Evolutionary conservation across 352 stramenopile genomes (phyloP), one percentile per base, ranked within the genome.

Genomic region (Pythium myriotylum): DNA sequence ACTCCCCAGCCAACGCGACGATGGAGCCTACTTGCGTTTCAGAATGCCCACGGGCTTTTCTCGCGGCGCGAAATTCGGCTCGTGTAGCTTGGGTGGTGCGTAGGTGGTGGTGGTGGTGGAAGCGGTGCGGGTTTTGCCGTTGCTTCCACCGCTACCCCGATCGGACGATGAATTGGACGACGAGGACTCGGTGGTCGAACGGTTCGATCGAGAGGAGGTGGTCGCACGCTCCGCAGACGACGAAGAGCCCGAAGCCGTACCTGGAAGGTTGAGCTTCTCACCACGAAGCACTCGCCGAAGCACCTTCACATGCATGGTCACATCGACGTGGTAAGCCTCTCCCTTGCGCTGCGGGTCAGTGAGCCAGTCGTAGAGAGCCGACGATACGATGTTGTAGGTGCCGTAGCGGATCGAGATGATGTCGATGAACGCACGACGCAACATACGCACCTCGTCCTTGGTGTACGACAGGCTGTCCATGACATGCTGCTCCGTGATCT

Each of bases 361-460:
- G 22, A 95, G 70, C 82, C 84, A 95, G 40, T 84, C 67, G 46
- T 75, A 93, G 19, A 95, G 65, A 12, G 81, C 65, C 6, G 84
- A 91, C 49, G 67, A 81, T 35, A 91, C 77, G 35, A 95, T 82
- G 39, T 79, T 77, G 72, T 93, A 95, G 4, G 64, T 73, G 2
- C 78, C 74, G n/a, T 87, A 75, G 23, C 67, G 68, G 48, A 93
- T 77, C 8, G 63, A 65, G 47, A 95, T 79, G 23, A 93, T 77
- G 61, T 95, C 86, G 10, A 84, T 74, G 29, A 95, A 90, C 33
- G 86, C 76, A 13, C 84, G 86, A 22, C 81, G 78, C 29, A 95
- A 65, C 67, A 83, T 84, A 4, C 76, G 76, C 17, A 91, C 62
- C 39, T 95, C 86, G 56, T 92, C 80, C 35, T 76, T 67, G 4